These are phyloP conservation scores for Populus simonii DNA, from an alignment of 345 rosid genomes.

Conservation along the genomic window DNA sequence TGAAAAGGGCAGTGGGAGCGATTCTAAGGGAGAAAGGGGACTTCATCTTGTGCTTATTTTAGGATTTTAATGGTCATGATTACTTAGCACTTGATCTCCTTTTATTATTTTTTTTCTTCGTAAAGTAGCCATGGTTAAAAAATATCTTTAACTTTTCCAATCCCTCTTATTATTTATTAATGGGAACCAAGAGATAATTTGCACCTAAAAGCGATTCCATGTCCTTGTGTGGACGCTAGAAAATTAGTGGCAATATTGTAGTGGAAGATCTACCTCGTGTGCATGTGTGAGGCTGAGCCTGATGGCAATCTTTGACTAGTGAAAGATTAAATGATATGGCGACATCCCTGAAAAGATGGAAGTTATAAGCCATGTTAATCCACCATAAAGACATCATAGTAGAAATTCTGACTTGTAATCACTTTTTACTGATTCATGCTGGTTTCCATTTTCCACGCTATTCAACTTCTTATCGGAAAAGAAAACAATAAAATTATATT, in stretches of 20 bases:
- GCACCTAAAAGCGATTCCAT: slow-evolving; percentile 37
- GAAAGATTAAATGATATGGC: neutral
- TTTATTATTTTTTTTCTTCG: neutral
- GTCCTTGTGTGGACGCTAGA: slow-evolving; percentile 33
- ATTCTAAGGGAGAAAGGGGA: slow-evolving; percentile 11
- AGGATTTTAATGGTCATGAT: slow-evolving; percentile 22
- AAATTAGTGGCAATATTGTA: neutral
- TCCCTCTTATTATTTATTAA: slow-evolving; percentile 3
- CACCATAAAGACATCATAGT: neutral
- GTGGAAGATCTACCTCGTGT: slow-evolving; percentile 7
- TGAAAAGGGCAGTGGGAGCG: slow-evolving; percentile 19
- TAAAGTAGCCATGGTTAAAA: slow-evolving; percentile 15
- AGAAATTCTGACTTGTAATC: neutral
- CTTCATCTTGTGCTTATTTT: slow-evolving; percentile 15
- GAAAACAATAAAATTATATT: neutral
- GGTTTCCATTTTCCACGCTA: neutral
- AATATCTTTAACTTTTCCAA: slow-evolving; percentile 6
- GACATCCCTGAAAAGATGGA: slow-evolving; percentile 37
- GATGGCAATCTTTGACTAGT: slow-evolving; percentile 11
- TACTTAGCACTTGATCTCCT: slow-evolving; percentile 26
- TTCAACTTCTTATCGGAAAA: neutral
- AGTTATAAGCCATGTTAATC: neutral
- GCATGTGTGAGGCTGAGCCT: slow-evolving; percentile 10
- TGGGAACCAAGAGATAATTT: slow-evolving; percentile 9
- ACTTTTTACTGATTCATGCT: neutral